Percentiles rank a stretch among this genome's conserved stretches.
Evolutionary conservation across 441 rosid species (phyloP).

Genomic region (Euphorbia schlechtendalii): DNA sequence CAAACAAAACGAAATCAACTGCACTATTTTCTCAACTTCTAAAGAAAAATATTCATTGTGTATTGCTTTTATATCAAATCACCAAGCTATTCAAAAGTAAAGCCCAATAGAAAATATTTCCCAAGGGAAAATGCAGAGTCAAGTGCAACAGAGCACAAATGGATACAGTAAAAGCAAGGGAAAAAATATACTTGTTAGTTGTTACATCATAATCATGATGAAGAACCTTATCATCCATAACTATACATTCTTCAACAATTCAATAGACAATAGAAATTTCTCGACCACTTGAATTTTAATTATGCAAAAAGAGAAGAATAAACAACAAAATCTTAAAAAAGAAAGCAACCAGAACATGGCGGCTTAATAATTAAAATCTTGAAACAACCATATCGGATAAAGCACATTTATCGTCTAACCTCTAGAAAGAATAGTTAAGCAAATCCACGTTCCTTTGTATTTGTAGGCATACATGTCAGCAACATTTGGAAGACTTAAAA

Average conservation of each 20-base stretch:
- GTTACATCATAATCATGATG: too few species aligned
- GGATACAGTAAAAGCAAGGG: too few species aligned
- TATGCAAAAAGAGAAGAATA: not conserved
- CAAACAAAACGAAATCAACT: not conserved
- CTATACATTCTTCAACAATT: not conserved
- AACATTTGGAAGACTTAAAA: conserved; percentile 85
- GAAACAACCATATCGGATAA: conserved; percentile 5
- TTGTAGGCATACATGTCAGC: conserved; percentile 94
- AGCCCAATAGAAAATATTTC: not conserved
- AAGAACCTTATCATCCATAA: too few species aligned
- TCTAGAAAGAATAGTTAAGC: conserved; percentile 82
- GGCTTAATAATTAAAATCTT: not conserved
- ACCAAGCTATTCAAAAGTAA: not conserved
- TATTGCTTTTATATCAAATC: not conserved
- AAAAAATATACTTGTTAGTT: too few species aligned
- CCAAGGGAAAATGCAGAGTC: not conserved
- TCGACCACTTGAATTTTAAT: not conserved
- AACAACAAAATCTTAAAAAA: not conserved
- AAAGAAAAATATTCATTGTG: not conserved
- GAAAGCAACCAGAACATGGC: not conserved
- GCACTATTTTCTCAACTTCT: not conserved
- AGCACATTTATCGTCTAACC: conserved; percentile 40
- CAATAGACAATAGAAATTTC: not conserved
- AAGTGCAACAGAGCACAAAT: not conserved
- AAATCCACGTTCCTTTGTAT: conserved; percentile 99